Evolutionary conservation across 495 filamentous ascomycete genomes (phyloP), one percentile per base, ranked within the genome.

Genomic region (Hypoxylon subgilvum): DNA sequence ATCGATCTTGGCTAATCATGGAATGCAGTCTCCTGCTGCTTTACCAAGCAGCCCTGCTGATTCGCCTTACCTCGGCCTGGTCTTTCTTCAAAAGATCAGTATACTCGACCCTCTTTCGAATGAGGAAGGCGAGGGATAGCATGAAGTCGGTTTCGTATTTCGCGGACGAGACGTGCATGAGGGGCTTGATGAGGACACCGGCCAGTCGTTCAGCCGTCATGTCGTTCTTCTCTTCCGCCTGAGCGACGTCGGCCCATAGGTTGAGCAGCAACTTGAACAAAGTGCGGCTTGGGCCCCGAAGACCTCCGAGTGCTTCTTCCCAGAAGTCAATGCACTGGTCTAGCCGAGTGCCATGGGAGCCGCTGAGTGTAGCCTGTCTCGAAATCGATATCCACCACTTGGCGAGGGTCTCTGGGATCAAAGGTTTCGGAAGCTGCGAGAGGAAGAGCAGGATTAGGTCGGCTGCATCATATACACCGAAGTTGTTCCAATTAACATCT

Each of bases 261-360:
- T 72, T 73, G 19, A 79, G 65, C 46, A 79, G 52, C 52, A 79
- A 34, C 60, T 77, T 77, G 63, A 77, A 74, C 25, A 76, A 46
- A 18, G 61, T 63, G 31, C 75, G 69, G 21, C 64, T 55, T 1
- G 69, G 69, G 0, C 76, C 75, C 23, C 65, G 67, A 2, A 77
- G 65, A 1, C 74, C 75, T 30, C 61, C 64, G 4, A 79, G 50
- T 17, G 76, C 71, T 60, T 79, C 76, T 58, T 79, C 76, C 76
- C 76, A 79, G 35, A 79, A 79, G 35, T 77, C 74, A 14, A 79
- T 72, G 13, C 74, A 74, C 50, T 74, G 69, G 41, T 79, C 76
- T 0, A 75, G 50, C 12, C 75, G 61, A 31, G 65, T 56, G 18
- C 61, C 64, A 32, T 69, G 63, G 4, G 67, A 70, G 23, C 68